Evolutionary conservation across 2,329 filamentous ascomycete species (phyloP).

Genomic region (Raffaelea ambrosiae): DNA sequence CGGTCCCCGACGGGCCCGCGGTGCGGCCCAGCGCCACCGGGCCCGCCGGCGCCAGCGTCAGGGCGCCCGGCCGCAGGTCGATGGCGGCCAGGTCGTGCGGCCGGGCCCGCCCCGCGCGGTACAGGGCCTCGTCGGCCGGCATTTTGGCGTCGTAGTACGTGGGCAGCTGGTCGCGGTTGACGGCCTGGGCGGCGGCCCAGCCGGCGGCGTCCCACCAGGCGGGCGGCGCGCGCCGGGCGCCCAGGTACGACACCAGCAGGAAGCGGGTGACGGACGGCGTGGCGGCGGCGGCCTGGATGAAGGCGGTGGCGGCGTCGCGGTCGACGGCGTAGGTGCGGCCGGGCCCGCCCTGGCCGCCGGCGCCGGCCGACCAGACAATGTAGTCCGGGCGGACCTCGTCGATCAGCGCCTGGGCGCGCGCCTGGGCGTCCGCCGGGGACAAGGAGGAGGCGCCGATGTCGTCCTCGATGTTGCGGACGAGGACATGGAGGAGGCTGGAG

Average conservation of each 20-base stretch:
- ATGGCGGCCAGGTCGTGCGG: conserved; percentile 36
- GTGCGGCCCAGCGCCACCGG: conserved; percentile 39
- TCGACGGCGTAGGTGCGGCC: conserved; percentile 39
- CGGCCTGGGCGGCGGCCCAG: conserved; percentile 33
- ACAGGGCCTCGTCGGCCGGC: conserved; percentile 48
- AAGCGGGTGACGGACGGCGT: conserved; percentile 50
- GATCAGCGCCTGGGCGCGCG: conserved; percentile 54
- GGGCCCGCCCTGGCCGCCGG: conserved; percentile 50
- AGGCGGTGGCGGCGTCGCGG: conserved; percentile 53
- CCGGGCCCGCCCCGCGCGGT: conserved; percentile 32
- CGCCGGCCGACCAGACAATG: conserved; percentile 60
- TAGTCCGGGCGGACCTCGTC: conserved; percentile 54
- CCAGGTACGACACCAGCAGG: conserved; percentile 55
- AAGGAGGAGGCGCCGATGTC: conserved; percentile 57
- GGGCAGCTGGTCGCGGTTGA: conserved; percentile 33
- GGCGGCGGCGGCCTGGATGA: conserved; percentile 50
- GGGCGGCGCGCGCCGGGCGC: conserved; percentile 41
- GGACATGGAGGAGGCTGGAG: conserved; percentile 42
- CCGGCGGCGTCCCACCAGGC: conserved; percentile 46
- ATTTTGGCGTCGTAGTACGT: conserved; percentile 54
- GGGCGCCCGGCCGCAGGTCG: conserved; percentile 41
- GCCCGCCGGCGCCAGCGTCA: conserved; percentile 40
- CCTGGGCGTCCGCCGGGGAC: conserved; percentile 50
- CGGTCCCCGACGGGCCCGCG: conserved; percentile 25
- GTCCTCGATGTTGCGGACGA: conserved; percentile 63